Evolutionary conservation across 768 basidiomycete genomes (phyloP), one percentile per base, ranked within the genome.

Genomic region (Tylopilus felleus): DNA sequence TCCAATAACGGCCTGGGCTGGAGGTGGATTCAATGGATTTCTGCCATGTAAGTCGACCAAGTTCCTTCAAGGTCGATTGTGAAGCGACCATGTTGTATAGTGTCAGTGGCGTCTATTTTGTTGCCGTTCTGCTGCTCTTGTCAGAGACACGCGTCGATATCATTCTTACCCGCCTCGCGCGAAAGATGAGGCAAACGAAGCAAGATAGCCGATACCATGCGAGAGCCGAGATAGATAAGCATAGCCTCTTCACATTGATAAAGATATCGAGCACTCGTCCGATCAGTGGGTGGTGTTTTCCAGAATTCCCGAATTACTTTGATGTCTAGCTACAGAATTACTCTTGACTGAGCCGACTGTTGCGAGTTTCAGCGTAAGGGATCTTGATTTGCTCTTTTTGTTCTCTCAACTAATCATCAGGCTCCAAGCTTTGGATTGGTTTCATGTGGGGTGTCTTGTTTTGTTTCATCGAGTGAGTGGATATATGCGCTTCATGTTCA

Each of bases 1-100:
- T 76, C 79, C 56, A 80, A 82, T 54, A 63, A 73, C 0, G 71
- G 70, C 19, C 65, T 91, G 1, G 75, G 76, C 57, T 92, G 90
- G 88, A 75, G 88, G 25, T 92, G 90, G 88, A 89, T 94, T 23
- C 83, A 90, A 61, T 92, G 89, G 90, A 78, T 90, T 9, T 82
- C 84, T 57, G 73, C 83, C 61, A 88, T 86, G 85, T 83, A 38
- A 51, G 62, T 64, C 42, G 16, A 33, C 31, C 8, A 10, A 12
- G 40, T 47, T 40, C 46, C 46, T 44, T 44, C 22, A 10, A 17
- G 7, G n/a, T 38, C 50, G 17, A 47, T 28, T 6, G 7, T 38
- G 36, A 51, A 19, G 5, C 22, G 47, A 52, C 8, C 14, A 39
- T 56, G 50, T 5, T 48, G 33, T 51, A 60, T 48, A 87, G 89